Evolutionary conservation across 192 early-diverging fungal species (phyloP), one percentile per base, ranked within the genome.

Genomic region (Backusella macrospora): DNA sequence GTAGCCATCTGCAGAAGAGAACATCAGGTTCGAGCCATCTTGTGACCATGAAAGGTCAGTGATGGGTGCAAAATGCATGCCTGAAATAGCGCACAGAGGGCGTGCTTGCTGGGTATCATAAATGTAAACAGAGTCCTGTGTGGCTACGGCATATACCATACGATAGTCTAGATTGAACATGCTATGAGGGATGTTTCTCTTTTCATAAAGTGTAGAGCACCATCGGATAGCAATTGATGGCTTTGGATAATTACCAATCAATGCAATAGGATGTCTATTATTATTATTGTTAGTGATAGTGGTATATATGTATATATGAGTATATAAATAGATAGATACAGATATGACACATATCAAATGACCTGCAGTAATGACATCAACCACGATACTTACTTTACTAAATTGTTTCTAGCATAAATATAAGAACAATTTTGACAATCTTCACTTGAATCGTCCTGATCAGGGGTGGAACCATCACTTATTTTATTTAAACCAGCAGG

Each of bases 1-100:
- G 78, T 92, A 98, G 14, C 96, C 96, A 76, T 98, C 96, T 1
- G 91, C 89, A 0, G 94, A 95, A 0, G 93, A 82, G 55, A 95
- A 79, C 34, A 96, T 80, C 44, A 98, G 72, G 15, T 87, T 85
- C 26, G 86, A 85, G 7, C 94, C 96, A 73, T 96, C 93, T 29
- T 71, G 48, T 0, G 90, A 87, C 96, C 96, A 97, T 18, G 95
- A 81, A 55, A 97, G 72, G 80, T 99, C 97, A 9, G 96, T 95
- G 45, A 97, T 83, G 2, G 94, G 90, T 15, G 95, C 91, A 79
- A 93, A 97, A 78, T 99, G 97, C 69, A 97, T 82, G 37, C 93
- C 92, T 16, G 87, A 81, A 64, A 96, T 74, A 38, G 90, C 79
- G 15, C 89, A 94, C 6, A 96, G 83, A 1, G 97, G 92, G 15